These are phyloP conservation scores for Bipolaris bicolor DNA, from an alignment of 2,329 filamentous ascomycete species.

Conservation along the genomic window DNA sequence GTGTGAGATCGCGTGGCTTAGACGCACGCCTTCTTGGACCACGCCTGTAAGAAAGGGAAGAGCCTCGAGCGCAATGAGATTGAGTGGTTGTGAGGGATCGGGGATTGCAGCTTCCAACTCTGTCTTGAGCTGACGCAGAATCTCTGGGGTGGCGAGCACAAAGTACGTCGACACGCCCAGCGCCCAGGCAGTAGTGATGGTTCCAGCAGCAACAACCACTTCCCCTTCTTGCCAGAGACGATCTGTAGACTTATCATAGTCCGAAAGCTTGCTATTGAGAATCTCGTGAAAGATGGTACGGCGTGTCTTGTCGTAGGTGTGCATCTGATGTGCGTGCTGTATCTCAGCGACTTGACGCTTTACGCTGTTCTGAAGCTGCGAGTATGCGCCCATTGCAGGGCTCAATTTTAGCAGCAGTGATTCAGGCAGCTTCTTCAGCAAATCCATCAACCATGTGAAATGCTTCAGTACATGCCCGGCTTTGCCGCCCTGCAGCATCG, in stretches of 20 bases:
- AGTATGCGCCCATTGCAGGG: slow-evolving; percentile 8
- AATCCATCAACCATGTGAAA: slow-evolving; percentile 3
- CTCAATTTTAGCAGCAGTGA: neutral
- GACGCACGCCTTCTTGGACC: neutral
- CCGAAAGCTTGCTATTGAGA: neutral
- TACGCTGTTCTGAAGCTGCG: slow-evolving; percentile 2
- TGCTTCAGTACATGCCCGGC: slow-evolving; percentile 1
- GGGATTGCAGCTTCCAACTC: neutral
- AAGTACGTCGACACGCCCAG: neutral
- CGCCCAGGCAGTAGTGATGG: slow-evolving; percentile 4
- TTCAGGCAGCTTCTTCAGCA: slow-evolving; percentile 2
- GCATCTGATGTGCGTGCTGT: slow-evolving; percentile 6
- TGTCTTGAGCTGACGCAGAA: neutral
- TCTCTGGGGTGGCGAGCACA: neutral
- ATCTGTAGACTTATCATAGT: neutral
- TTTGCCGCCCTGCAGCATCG: slow-evolving; percentile 1
- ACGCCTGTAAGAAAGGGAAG: neutral
- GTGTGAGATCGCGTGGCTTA: neutral
- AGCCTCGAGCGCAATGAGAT: neutral
- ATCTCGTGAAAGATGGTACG: slow-evolving; percentile 2
- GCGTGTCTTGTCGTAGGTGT: slow-evolving; percentile 5
- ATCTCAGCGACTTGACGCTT: slow-evolving; percentile 7
- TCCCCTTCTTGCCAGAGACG: slow-evolving; percentile 5
- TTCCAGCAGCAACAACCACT: slow-evolving; percentile 4
- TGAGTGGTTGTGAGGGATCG: neutral